Percentiles rank a stretch among this genome's conserved stretches.
phyloP scores from a whole-genome alignment of 768 basidiomycete genomes.

The Trametes villosa region DNA sequence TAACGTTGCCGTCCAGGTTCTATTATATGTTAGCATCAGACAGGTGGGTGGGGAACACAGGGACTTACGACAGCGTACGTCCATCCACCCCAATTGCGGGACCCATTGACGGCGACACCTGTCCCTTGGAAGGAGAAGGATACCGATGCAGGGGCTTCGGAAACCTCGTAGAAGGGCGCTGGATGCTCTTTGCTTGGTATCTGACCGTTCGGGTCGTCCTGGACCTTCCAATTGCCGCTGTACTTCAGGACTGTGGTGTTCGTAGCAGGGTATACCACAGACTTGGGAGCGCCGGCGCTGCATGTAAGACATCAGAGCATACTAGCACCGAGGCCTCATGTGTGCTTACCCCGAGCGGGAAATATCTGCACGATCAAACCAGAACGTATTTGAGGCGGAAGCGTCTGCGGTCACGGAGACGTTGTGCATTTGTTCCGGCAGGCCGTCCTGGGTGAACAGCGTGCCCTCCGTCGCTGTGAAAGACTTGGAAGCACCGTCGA shows the following conservation, averaged over 20 bases:
- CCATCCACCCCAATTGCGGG: constrained; percentile 32
- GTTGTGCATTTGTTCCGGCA: constrained; percentile 54
- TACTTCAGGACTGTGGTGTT: constrained; percentile 47
- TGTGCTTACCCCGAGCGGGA: constrained; percentile 34
- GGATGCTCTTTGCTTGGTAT: constrained; percentile 28
- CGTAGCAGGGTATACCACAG: constrained; percentile 42
- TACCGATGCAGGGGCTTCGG: constrained; percentile 46
- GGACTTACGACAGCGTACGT: constrained; percentile 32
- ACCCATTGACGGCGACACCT: constrained; percentile 14
- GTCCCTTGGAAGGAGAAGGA: constrained; percentile 49
- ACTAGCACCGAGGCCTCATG: background rate
- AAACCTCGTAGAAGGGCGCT: constrained; percentile 33
- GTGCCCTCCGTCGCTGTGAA: constrained; percentile 21
- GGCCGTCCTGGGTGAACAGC: constrained; percentile 50
- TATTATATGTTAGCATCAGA: constrained; percentile 54
- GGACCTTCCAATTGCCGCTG: constrained; percentile 53
- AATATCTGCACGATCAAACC: constrained; percentile 61
- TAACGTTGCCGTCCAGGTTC: constrained; percentile 43
- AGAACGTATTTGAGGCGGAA: constrained; percentile 22
- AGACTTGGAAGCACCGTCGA: constrained; percentile 47
- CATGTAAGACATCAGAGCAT: background rate
- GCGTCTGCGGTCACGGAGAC: constrained; percentile 53
- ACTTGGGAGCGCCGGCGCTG: constrained; percentile 23
- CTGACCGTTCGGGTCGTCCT: constrained; percentile 12
- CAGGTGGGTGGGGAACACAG: constrained; percentile 29